Conservation (phyloP, 129 eudicot species). For the Solidago caesia region DNA sequence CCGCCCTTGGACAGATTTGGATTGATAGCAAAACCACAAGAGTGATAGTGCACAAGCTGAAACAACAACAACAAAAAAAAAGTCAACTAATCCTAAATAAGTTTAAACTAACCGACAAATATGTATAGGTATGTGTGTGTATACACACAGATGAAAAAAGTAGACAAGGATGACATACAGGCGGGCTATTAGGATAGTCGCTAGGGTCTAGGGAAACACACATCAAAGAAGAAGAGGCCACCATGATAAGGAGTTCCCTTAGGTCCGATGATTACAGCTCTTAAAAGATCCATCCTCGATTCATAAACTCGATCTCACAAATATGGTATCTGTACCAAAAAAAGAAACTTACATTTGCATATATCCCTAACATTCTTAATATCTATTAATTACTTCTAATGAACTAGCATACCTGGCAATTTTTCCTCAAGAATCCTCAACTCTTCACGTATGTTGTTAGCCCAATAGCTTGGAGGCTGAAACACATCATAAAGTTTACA, state of each 20-base stretch:
- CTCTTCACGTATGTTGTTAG: neutral
- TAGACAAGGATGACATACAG: neutral
- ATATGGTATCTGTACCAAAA: too few species aligned
- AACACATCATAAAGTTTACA: neutral
- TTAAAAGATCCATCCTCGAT: neutral
- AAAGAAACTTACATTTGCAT: too few species aligned
- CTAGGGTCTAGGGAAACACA: neutral
- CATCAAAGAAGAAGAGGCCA: neutral
- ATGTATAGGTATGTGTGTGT: neutral
- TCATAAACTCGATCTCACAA: neutral
- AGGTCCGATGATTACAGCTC: neutral
- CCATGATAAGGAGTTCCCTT: neutral
- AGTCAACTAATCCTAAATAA: neutral
- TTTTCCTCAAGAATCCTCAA: neutral
- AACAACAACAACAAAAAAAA: neutral
- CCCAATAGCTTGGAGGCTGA: neutral
- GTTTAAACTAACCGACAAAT: neutral
- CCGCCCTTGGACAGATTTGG: neutral
- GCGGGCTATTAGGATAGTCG: neutral
- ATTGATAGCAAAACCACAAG: neutral
- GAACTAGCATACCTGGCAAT: neutral
- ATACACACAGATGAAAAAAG: neutral
- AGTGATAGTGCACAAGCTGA: neutral
- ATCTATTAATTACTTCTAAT: too few species aligned
- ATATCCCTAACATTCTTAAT: too few species aligned